phyloP scores from a whole-genome alignment of 1,139 yeast species.

The Zygosaccharomyces pseudobailii region DNA sequence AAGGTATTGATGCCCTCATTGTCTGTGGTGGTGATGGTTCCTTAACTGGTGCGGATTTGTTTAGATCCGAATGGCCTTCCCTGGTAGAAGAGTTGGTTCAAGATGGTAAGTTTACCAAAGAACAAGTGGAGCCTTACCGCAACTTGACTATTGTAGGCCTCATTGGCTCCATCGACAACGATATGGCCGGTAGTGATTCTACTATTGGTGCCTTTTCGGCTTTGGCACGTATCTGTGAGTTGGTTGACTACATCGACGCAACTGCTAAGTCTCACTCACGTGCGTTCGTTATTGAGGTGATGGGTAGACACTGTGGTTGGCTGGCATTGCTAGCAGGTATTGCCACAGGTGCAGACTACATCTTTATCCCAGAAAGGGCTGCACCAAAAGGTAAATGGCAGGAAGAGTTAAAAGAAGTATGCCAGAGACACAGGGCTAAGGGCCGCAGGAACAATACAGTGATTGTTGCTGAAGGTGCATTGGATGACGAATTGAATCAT shows the following conservation, averaged over 20 bases:
- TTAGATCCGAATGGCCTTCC: constrained; percentile 76
- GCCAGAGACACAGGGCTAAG: constrained; percentile 58
- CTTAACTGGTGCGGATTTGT: constrained; percentile 75
- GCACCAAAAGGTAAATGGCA: constrained; percentile 58
- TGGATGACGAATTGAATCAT: constrained; percentile 59
- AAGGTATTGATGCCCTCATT: constrained; percentile 73
- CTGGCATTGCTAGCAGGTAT: constrained; percentile 79
- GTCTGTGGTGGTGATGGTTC: constrained; percentile 90
- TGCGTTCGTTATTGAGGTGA: constrained; percentile 82
- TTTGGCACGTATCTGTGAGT: constrained; percentile 68
- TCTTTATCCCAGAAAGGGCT: constrained; percentile 78
- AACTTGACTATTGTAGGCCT: constrained; percentile 69
- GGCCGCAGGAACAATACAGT: constrained; percentile 79
- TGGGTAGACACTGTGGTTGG: constrained; percentile 92
- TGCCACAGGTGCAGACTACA: constrained; percentile 76
- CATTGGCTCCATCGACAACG: constrained; percentile 80
- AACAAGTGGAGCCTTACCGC: constrained; percentile 49
- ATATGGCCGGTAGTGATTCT: constrained; percentile 77
- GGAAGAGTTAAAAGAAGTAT: constrained; percentile 60
- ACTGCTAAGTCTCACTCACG: constrained; percentile 80
- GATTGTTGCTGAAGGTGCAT: constrained; percentile 81
- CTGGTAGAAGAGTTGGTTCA: constrained; percentile 56
- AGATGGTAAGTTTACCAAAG: constrained; percentile 45
- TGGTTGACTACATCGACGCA: constrained; percentile 78
- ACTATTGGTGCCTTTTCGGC: constrained; percentile 81